These are phyloP conservation scores for Cladosporium sp. DNA, from an alignment of 2,329 filamentous ascomycete species.

Conservation along the genomic window DNA sequence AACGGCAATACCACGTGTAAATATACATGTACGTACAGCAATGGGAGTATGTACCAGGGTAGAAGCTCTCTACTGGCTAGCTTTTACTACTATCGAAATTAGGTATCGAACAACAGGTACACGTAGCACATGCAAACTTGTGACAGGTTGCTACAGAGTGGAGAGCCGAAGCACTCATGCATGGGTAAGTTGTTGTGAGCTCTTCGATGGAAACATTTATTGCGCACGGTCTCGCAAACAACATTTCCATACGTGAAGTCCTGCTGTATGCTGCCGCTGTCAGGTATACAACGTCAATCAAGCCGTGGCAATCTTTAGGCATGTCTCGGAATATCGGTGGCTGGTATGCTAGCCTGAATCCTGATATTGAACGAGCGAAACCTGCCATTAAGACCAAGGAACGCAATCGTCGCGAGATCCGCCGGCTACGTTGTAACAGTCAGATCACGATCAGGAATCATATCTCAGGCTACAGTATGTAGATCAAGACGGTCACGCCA, in stretches of 20 bases:
- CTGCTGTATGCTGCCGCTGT: neutral
- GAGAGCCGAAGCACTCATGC: too few relatives aligned
- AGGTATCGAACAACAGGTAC: neutral
- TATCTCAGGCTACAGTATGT: neutral
- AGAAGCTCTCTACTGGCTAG: neutral
- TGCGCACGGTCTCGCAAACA: neutral
- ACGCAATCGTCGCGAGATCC: neutral
- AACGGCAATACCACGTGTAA: neutral
- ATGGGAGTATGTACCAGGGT: neutral
- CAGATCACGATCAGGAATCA: neutral
- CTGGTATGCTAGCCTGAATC: neutral
- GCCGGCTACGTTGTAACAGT: neutral
- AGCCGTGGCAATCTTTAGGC: neutral
- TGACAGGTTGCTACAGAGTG: neutral
- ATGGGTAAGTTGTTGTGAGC: too few relatives aligned
- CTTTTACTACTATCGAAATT: neutral
- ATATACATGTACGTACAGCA: neutral
- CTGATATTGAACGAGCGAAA: neutral
- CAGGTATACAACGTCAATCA: neutral
- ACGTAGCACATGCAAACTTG: neutral
- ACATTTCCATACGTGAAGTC: neutral
- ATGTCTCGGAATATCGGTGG: neutral
- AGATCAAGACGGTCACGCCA: neutral
- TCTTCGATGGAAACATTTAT: too few relatives aligned
- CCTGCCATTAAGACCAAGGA: neutral